These are phyloP conservation scores for Cicer bijugum DNA, from an alignment of 306 rosid species.

Conservation along the genomic window DNA sequence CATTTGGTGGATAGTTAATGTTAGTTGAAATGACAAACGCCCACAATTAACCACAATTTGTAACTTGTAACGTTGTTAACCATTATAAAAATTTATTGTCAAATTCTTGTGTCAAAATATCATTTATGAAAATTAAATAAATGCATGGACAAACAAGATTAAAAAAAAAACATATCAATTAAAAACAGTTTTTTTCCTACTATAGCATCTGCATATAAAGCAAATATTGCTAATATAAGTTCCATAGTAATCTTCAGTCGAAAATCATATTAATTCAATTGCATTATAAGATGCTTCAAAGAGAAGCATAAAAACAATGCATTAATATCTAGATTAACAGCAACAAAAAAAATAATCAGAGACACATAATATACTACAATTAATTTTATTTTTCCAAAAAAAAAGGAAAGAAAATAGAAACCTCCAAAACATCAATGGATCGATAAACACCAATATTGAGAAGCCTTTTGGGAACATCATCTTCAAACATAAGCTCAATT, in stretches of 20 bases:
- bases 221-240: background rate
- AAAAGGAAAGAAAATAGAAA: conserved; percentile 39
- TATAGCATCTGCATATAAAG: background rate
- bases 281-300: conserved; percentile 20
- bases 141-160: background rate
- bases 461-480: conserved; percentile 62
- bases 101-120: too few species aligned
- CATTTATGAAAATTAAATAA: background rate
- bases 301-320: background rate
- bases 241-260: background rate
- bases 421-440: conserved; percentile 87
- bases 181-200: background rate
- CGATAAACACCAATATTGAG: conserved; percentile 69
- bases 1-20: too few species aligned
- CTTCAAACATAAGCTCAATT: conserved; percentile 89
- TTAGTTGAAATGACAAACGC: too few species aligned
- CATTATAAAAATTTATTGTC: too few species aligned
- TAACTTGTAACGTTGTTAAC: too few species aligned
- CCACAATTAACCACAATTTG: too few species aligned
- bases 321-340: background rate
- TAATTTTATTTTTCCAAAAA: background rate
- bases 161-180: background rate
- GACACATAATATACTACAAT: background rate
- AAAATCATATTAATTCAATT: background rate
- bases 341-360: too few species aligned